Percentiles rank a stretch among this genome's conserved stretches.
These are phyloP conservation scores for Coemansia sp. DNA, from an alignment of 192 early-diverging fungal species.

Conservation along the genomic window DNA sequence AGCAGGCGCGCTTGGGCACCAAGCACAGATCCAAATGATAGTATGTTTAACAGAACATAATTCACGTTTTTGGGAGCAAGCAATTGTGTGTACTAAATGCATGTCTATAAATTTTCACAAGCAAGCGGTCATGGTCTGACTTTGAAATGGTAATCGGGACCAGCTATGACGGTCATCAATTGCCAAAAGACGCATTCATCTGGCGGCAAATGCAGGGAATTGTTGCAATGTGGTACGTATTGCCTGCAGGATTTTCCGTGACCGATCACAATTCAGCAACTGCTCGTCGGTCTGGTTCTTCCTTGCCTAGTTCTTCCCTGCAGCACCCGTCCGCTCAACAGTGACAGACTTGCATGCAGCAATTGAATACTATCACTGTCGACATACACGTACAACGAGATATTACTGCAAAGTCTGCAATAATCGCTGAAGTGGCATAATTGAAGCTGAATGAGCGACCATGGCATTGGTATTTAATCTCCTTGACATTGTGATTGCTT, in stretches of 20 bases:
- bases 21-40: background rate
- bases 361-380: no score
- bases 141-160: background rate
- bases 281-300: background rate
- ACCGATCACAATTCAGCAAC: background rate
- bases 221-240: background rate
- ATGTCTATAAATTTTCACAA: background rate
- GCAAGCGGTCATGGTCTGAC: background rate
- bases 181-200: background rate
- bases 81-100: background rate
- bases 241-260: background rate
- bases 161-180: background rate
- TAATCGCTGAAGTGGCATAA: no score
- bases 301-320: no score
- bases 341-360: no score
- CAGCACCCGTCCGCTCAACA: no score
- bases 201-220: background rate
- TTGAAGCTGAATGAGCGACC: no score
- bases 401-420: no score
- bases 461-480: background rate
- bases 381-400: no score
- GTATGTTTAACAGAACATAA: background rate
- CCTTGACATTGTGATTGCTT: background rate
- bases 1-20: background rate
- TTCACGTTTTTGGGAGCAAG: background rate